A percentile compares a stretch with the other conserved stretches of the same genome.
Conservation (phyloP, 352 stramenopile genomes). For the Pythium sukuiense region DNA sequence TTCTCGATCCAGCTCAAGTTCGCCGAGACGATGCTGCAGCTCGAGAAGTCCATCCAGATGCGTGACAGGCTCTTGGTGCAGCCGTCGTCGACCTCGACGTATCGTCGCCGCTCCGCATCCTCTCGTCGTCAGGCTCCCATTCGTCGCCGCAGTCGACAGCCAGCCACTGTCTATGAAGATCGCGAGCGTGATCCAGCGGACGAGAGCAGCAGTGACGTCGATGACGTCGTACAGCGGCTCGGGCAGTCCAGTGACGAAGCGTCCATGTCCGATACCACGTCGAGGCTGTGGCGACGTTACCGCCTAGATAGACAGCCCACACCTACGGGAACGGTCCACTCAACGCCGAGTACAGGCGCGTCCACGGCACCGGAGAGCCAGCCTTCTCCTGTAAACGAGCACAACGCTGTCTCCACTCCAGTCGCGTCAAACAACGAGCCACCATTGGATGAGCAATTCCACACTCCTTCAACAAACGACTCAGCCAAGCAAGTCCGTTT, state of each 20-base stretch:
- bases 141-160: not conserved
- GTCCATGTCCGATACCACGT: conserved; percentile 3
- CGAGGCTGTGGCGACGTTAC: conserved; percentile 14
- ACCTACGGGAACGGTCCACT: not conserved
- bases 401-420: not conserved
- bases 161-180: conserved; percentile 10
- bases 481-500: conserved; percentile 61
- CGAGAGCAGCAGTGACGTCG: not conserved
- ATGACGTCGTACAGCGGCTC: not conserved
- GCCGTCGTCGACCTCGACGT: not conserved
- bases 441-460: not conserved
- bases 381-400: conserved; percentile 1
- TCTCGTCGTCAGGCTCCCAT: not conserved
- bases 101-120: not conserved
- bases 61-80: conserved; percentile 50
- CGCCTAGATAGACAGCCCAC: conserved; percentile 2
- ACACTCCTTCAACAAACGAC: conserved; percentile 2
- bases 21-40: conserved; percentile 67
- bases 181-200: conserved; percentile 1
- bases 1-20: conserved; percentile 70
- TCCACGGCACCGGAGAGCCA: conserved; percentile 17
- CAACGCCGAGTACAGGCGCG: conserved; percentile 2
- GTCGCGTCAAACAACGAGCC: not conserved
- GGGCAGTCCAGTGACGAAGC: not conserved
- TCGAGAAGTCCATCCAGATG: conserved; percentile 66